Evolutionary conservation across 352 stramenopile genomes (phyloP), one percentile per base, ranked within the genome.

Genomic region (Pythium angustatum): DNA sequence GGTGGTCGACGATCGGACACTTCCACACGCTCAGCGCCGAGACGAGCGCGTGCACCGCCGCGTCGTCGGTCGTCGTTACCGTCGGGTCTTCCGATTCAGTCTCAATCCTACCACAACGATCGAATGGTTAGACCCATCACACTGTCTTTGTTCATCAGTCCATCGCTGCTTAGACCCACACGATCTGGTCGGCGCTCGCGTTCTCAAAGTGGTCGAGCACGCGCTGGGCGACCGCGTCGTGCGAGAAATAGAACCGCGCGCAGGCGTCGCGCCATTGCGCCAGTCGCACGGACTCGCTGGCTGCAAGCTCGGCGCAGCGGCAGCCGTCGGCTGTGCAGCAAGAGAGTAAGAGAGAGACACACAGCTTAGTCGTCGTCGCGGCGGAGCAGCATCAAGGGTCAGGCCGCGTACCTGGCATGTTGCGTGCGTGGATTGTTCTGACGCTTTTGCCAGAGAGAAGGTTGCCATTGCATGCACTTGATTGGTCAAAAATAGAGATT

Each of bases 181-280:
- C 81, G 55, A 91, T 79, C 57, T 88, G 76, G 45, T 91, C 83
- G 53, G 84, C 72, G 72, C 79, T 85, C 49, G 63, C 64, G 34
- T 68, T 72, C 64, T 91, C 85, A 55, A 91, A 91, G 63, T 76
- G 76, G 52, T 88, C 78, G 48, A 93, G 61, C 48, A 91, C 78
- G 45, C 79, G 79, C 70, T 89, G 85, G 36, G 85, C 81, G 36
- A 62, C 31, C 7, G 66, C 61, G 56, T 90, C 79, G 36, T 85
- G 68, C 3, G 80, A 54, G 45, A 85, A 91, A 60, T 87, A 93
- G 56, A 88, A 91, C 30, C 72, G 68, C 38, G 69, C 62, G 56
- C 85, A 93, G 11, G 88, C 51, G 49, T 83, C 66, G 19, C 78
- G 76, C 82, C 83, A 93, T 15, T 55, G 67, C 64, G 79, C 60